These are phyloP conservation scores for Penicillium concentricum DNA, from an alignment of 2,329 filamentous ascomycete genomes.

Conservation along the genomic window DNA sequence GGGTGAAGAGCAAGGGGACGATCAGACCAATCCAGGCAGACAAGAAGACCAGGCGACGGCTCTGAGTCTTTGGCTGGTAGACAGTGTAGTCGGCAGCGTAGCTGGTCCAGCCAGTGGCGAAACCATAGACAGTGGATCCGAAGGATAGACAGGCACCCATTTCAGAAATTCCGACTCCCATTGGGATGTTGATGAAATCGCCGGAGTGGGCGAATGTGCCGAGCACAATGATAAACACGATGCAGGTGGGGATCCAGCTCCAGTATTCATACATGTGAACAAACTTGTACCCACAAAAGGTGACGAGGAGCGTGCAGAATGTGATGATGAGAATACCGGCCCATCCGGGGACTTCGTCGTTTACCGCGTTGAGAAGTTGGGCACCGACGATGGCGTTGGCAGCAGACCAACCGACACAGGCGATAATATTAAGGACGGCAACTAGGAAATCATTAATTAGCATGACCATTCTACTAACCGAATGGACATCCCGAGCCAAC, in stretches of 20 bases:
- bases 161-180: conserved; percentile 59
- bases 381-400: conserved; percentile 80
- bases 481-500: conserved; percentile 16
- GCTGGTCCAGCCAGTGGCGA: conserved; percentile 70
- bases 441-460: conserved; percentile 43
- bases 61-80: conserved; percentile 66
- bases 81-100: conserved; percentile 78
- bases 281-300: conserved; percentile 72
- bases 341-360: conserved; percentile 65
- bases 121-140: conserved; percentile 65
- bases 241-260: conserved; percentile 70
- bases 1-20: conserved; percentile 69
- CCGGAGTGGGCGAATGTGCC: conserved; percentile 67
- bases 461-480: not conserved
- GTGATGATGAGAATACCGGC: conserved; percentile 75
- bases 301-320: conserved; percentile 64
- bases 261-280: conserved; percentile 76
- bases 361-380: conserved; percentile 73
- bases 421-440: conserved; percentile 68
- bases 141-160: conserved; percentile 64
- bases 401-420: conserved; percentile 72
- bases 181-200: conserved; percentile 62
- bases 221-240: conserved; percentile 71
- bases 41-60: conserved; percentile 63
- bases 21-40: conserved; percentile 69